These are phyloP conservation scores for Spergularia bocconei DNA, from an alignment of 148 eudicot species.

Conservation along the genomic window DNA sequence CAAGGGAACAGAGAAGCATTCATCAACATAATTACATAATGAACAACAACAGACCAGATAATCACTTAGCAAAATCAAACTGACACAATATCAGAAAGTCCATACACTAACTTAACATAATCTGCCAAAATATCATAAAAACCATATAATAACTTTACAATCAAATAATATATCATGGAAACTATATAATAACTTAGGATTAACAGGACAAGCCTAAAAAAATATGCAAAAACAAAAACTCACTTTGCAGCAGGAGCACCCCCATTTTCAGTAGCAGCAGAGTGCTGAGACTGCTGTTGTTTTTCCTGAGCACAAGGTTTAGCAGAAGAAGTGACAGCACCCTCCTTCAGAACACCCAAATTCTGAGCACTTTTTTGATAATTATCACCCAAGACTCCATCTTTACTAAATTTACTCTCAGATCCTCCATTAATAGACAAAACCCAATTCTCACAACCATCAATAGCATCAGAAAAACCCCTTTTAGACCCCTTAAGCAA, in stretches of 20 bases:
- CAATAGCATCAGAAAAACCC: constrained; percentile 31
- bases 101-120: background rate
- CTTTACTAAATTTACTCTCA: constrained; percentile 27
- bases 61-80: background rate
- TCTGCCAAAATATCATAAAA: background rate
- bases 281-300: background rate
- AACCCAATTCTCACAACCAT: constrained; percentile 35
- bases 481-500: constrained; percentile 34
- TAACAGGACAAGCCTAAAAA: too few relatives aligned
- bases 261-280: constrained; percentile 25
- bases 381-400: constrained; percentile 19
- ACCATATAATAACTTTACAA: background rate
- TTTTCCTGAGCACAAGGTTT: constrained; percentile 24
- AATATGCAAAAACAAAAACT: background rate
- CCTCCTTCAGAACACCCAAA: constrained; percentile 5
- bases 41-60: background rate
- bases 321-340: constrained; percentile 19
- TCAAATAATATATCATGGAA: background rate
- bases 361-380: constrained; percentile 5
- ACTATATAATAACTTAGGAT: background rate
- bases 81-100: background rate
- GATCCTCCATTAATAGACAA: constrained; percentile 28
- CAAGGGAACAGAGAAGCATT: too few relatives aligned
- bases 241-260: constrained; percentile 31
- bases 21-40: too few relatives aligned